Evolutionary conservation across 176 grass and related monocot genomes (phyloP), one percentile per base, ranked within the genome.

Genomic region (Zoysia japonica): DNA sequence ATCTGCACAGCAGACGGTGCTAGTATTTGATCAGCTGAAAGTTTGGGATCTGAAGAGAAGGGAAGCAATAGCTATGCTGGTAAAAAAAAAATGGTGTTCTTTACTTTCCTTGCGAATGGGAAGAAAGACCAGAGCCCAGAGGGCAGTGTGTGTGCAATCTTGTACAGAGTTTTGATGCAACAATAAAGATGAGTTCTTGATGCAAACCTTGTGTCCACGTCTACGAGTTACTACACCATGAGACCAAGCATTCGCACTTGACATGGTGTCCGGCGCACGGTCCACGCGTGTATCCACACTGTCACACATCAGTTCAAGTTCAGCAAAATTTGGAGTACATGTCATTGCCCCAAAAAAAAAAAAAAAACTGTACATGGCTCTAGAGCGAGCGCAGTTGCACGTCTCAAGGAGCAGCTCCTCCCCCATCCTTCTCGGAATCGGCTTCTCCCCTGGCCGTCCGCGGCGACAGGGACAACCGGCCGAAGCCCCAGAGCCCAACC

Each of bases 401-500:
- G 48, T 42, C n/a, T 86, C 78, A 76, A 46, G n/a, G 15, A 0
- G 20, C 0, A 42, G 16, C 61, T 46, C 9, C 16, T 28, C 61
- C 47, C 55, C 47, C 73, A 40, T 76, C 72, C 45, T 80, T 64
- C 19, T 53, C 67, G 36, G 51, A 51, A 60, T 70, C 80, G 19
- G 64, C 47, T 54, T 48, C 54, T 70, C 0, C 45, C 28, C 60
- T 66, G 16, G 9, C 16, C 68, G 3, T 9, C 43, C 40, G 20
- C 74, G 57, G 66, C 6, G 95, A 98, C 88, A 92, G 90, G 19
- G 94, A 97, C 6, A 93, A 75, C 74, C 94, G 84, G 37, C 94
- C 94, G 78, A 97, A 97, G 0, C 94, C 91, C 91, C 94, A 97
- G 9, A 88, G 76, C 6, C 91, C 94, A 71, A 88, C 68, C 68